Evolutionary conservation across 1,139 yeast species (phyloP).

Genomic region (Nematodospora anomalae): DNA sequence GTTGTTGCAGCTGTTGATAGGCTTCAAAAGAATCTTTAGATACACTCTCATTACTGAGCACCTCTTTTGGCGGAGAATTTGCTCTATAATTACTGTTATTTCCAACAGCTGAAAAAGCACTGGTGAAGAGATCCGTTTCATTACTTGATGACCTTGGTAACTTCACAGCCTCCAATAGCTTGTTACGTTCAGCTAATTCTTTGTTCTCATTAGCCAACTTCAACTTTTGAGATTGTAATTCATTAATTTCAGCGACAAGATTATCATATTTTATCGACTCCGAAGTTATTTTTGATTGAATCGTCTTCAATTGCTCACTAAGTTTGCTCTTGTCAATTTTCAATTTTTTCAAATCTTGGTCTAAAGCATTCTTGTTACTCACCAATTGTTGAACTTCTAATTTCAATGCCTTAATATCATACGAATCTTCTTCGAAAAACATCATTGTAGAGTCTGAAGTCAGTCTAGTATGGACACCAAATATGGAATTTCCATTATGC

Average conservation of each 20-base stretch:
- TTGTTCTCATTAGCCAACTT: slow-evolving; percentile 26
- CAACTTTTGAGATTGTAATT: slow-evolving; percentile 27
- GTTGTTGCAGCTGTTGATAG: slow-evolving; percentile 16
- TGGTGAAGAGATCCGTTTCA: slow-evolving; percentile 6
- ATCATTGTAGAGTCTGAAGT: slow-evolving; percentile 35
- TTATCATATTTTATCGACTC: slow-evolving; percentile 28
- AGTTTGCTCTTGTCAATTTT: slow-evolving; percentile 30
- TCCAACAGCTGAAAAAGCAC: slow-evolving; percentile 10
- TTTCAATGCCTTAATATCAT: slow-evolving; percentile 38
- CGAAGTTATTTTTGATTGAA: slow-evolving; percentile 24
- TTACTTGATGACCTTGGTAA: slow-evolving; percentile 4
- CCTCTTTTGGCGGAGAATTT: slow-evolving; percentile 10
- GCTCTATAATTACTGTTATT: slow-evolving; percentile 9
- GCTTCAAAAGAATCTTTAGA: slow-evolving; percentile 6
- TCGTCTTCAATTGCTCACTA: slow-evolving; percentile 23
- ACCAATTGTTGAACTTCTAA: slow-evolving; percentile 46
- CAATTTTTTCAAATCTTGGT: slow-evolving; percentile 32
- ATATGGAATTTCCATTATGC: slow-evolving; percentile 24
- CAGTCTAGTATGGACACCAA: slow-evolving; percentile 34
- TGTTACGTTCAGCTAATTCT: slow-evolving; percentile 27
- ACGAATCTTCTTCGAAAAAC: slow-evolving; percentile 18
- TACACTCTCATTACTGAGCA: slow-evolving; percentile 1
- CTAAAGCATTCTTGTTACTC: slow-evolving; percentile 24
- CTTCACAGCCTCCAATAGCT: slow-evolving; percentile 17
- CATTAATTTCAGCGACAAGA: slow-evolving; percentile 30